Conservation (phyloP, 2,329 filamentous ascomycete genomes). For the Cercospora janseana region DNA sequence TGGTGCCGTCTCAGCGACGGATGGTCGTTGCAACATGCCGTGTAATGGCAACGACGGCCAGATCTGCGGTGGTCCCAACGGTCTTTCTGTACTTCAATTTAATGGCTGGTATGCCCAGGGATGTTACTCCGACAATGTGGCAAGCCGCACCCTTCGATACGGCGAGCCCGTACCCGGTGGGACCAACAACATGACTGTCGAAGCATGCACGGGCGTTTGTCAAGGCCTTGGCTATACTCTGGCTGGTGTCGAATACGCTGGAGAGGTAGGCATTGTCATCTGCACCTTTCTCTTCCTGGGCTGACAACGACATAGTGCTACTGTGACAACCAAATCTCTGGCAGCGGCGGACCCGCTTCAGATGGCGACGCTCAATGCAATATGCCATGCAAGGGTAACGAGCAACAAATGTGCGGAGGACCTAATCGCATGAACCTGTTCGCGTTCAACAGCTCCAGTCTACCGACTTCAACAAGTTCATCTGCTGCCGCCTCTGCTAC, state of each 20-base stretch:
- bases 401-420: slow-evolving; percentile 33
- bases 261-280: neutral
- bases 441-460: slow-evolving; percentile 25
- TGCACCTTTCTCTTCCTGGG: slow-evolving; percentile 15
- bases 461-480: slow-evolving; percentile 13
- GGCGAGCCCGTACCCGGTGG: slow-evolving; percentile 26
- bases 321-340: slow-evolving; percentile 34
- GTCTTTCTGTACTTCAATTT: slow-evolving; percentile 28
- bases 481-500: too few relatives aligned
- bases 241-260: slow-evolving; percentile 34
- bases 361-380: slow-evolving; percentile 31
- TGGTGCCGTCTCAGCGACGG: slow-evolving; percentile 25
- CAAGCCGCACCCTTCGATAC: slow-evolving; percentile 23
- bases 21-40: slow-evolving; percentile 31
- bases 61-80: slow-evolving; percentile 31
- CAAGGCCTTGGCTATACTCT: slow-evolving; percentile 34
- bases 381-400: slow-evolving; percentile 33
- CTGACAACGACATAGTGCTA: slow-evolving; percentile 27
- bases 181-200: slow-evolving; percentile 24
- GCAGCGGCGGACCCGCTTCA: slow-evolving; percentile 28
- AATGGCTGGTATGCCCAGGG: slow-evolving; percentile 30
- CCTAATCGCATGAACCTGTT: slow-evolving; percentile 33
- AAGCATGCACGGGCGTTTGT: slow-evolving; percentile 33
- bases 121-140: slow-evolving; percentile 29
- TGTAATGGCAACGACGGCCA: slow-evolving; percentile 33